Base-by-base conservation (phyloP, 768 basidiomycete species). In the Boletus reticuloceps region DNA sequence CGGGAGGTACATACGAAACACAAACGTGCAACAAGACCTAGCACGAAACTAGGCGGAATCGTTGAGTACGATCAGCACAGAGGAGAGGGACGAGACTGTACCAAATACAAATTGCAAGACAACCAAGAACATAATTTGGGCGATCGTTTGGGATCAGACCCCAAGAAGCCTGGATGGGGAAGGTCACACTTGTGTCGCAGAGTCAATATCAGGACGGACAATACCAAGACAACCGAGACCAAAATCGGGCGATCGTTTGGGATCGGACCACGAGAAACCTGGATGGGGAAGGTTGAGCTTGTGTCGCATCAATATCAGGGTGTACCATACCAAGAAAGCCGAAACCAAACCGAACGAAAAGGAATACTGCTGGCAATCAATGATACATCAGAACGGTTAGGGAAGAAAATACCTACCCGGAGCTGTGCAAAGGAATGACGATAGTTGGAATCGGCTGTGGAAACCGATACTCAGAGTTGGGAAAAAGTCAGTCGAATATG, bases 391-490 rank as follows among this genome's bases (percentile, higher is more conserved):
- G 29, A 14, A 40, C 1, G 11, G 4, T 9, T 5, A 1, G 11
- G 12, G 14, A 22, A 14, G 29, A 48, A 19, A 31, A 39, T 16
- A 20, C 45, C 2, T 40, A 63, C 61, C 46, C 1, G 31, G 32
- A 47, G 29, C 38, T 9, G n/a, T 19, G 29, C n/a, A 59, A 63
- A 60, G 2, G 62, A 52, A 17, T 47, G 58, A 64, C 53, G 13
- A 64, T 53, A 45, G 50, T 54, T 64, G 54, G 58, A 50, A 47
- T 49, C 29, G 41, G 42, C 54, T 52, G 9, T 20, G 19, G 5
- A 14, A 49, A 34, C 17, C 6, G 9, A 16, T 25, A 14, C 12
- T 61, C 39, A 51, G 51, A 16, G 29, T 14, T 5, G 16, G 13
- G 20, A 17, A 17, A 34, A 13, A 42, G 4, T 27, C 17, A n/a